Conservation (phyloP, 352 stramenopile species). For the Blastocystis sp. region DNA sequence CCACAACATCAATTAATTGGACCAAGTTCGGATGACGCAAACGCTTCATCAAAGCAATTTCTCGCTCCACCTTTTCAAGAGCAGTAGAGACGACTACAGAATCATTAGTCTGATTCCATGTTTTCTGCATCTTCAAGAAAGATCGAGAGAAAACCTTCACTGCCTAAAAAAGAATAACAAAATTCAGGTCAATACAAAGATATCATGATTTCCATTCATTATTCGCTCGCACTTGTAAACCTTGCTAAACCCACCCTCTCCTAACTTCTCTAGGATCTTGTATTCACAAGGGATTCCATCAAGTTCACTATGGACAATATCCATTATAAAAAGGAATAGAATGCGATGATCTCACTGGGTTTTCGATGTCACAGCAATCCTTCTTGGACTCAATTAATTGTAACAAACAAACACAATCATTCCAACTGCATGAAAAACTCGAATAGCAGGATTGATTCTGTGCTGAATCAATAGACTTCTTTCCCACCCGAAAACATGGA, state of each 20-base stretch:
- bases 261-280: slow-evolving; percentile 38
- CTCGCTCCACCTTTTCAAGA: slow-evolving; percentile 64
- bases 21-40: slow-evolving; percentile 80
- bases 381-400: neutral
- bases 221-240: slow-evolving; percentile 48
- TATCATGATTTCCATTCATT: slow-evolving; percentile 38
- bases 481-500: too few relatives aligned
- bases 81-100: slow-evolving; percentile 55
- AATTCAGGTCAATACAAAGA: neutral
- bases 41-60: slow-evolving; percentile 84
- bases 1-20: slow-evolving; percentile 78
- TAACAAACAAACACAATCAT: neutral
- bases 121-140: slow-evolving; percentile 61
- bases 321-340: neutral
- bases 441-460: too few relatives aligned
- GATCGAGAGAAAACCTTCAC: slow-evolving; percentile 60
- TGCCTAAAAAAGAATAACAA: slow-evolving; percentile 23
- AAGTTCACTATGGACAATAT: slow-evolving; percentile 36
- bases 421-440: too few relatives aligned
- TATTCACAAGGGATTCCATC: slow-evolving; percentile 50
- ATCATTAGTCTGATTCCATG: slow-evolving; percentile 2
- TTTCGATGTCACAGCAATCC: neutral
- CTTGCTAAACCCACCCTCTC: slow-evolving; percentile 43
- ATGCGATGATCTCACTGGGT: neutral
- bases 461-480: too few relatives aligned